Base-by-base conservation (phyloP, 2,329 filamentous ascomycete species). In the Cladophialophora carrionii region DNA sequence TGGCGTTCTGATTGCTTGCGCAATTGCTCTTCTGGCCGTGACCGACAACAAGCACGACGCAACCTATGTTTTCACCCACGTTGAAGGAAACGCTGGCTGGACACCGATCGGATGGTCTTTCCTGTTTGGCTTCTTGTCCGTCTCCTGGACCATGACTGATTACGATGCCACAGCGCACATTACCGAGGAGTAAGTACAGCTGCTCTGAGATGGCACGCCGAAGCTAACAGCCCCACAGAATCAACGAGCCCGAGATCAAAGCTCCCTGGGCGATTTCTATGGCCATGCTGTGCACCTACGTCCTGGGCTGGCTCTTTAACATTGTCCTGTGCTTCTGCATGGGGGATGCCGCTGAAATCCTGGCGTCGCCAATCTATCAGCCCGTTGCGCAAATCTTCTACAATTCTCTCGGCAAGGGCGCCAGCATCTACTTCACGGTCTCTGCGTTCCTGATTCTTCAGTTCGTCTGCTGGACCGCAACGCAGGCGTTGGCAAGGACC, bases 131-230 rank as follows among this genome's bases (percentile, higher is more conserved):
- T 86, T 85, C 72, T 75, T 87, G 29, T 84, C 82, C 1, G 84
- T 85, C 43, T 81, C 81, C 22, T 87, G 84, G 84, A 86, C 83
- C 61, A 86, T 87, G 84, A 86, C 83, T 3, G 81, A 83, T 70
- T 84, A 83, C 71, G 82, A 76, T 55, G 79, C 78, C 6, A 78
- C 78, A 0, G 77, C 78, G 17, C 77, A 79, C 70, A 84, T 84
- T 58, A 79, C 81, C 8, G 83, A 85, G 71, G 83, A 85, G 74
- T 72, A 65, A 62, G 64, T 65, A 8, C 14, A 17, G 26, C n/a
- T 9, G 37, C 57, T 29, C 37, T 55, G 6, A 20, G 2, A 31
- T 29, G 17, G 14, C 4, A 20, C n/a, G 69, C 70, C 29, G 67
- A 72, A 74, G 66, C 73, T 74, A 2, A 74, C 72, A 26, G 29